phyloP scores from a whole-genome alignment of 2,329 filamentous ascomycete species.

The Didymella exigua region DNA sequence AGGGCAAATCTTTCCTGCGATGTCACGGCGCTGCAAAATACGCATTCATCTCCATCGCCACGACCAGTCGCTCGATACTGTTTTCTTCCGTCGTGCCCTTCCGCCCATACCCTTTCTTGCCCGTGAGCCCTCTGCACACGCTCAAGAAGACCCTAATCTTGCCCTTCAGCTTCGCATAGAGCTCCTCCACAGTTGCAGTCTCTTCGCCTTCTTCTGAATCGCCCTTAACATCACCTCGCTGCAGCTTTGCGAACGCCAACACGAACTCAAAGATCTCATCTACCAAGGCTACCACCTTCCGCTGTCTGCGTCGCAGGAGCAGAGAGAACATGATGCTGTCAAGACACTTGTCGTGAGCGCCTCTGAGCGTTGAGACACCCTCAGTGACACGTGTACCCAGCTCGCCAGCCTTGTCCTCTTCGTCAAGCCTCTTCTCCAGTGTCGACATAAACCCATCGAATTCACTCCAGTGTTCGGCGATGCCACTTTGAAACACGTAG shows the following conservation, averaged over 20 bases:
- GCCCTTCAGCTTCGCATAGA: slow-evolving; percentile 72
- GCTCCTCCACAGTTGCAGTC: slow-evolving; percentile 42
- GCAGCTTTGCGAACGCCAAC: slow-evolving; percentile 64
- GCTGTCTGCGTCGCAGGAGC: slow-evolving; percentile 75
- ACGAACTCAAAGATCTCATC: slow-evolving; percentile 77
- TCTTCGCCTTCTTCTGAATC: background rate
- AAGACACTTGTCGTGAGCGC: slow-evolving; percentile 73
- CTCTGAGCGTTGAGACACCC: slow-evolving; percentile 70
- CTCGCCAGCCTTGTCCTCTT: slow-evolving; percentile 50
- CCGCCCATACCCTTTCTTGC: slow-evolving; percentile 58
- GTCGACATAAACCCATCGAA: slow-evolving; percentile 71
- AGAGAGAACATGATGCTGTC: slow-evolving; percentile 77
- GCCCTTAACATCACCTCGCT: slow-evolving; percentile 14
- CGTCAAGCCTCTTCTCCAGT: slow-evolving; percentile 64
- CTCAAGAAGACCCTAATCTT: slow-evolving; percentile 76
- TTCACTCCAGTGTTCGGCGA: slow-evolving; percentile 72
- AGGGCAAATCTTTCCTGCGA: background rate
- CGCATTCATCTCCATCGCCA: slow-evolving; percentile 72
- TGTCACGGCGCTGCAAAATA: slow-evolving; percentile 59
- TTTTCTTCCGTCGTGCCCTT: slow-evolving; percentile 56
- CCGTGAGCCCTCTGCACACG: slow-evolving; percentile 71
- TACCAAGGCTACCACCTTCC: slow-evolving; percentile 72
- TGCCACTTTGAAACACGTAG: slow-evolving; percentile 81
- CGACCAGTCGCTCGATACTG: slow-evolving; percentile 70
- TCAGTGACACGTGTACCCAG: slow-evolving; percentile 55